phyloP scores from a whole-genome alignment of 1,139 yeast genomes.

The Komagataea norvegica region DNA sequence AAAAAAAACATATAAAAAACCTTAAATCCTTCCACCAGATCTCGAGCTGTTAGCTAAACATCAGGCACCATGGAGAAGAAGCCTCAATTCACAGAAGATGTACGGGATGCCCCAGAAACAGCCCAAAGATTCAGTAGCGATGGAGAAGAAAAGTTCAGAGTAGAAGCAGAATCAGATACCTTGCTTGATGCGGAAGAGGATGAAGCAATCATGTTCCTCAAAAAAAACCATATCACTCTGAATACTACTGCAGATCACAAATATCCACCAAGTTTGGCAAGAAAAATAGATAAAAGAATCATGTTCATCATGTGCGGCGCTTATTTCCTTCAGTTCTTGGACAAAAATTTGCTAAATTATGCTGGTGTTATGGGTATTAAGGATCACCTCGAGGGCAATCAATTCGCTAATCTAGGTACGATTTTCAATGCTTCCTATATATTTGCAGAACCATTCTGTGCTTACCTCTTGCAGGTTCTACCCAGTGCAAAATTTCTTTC shows the following conservation, averaged over 20 bases:
- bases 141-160: too few relatives aligned
- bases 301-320: conserved; percentile 44
- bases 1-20: too few relatives aligned
- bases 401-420: conserved; percentile 55
- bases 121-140: too few relatives aligned
- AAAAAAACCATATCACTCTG: conserved; percentile 10
- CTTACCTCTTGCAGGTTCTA: conserved; percentile 41
- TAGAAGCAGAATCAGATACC: too few relatives aligned
- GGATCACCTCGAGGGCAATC: conserved; percentile 35
- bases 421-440: conserved; percentile 51
- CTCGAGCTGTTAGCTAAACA: too few relatives aligned
- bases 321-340: conserved; percentile 45
- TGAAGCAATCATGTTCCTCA: conserved; percentile 24
- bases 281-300: conserved; percentile 40
- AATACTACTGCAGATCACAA: conserved; percentile 17
- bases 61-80: too few relatives aligned
- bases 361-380: conserved; percentile 51
- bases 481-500: conserved; percentile 47
- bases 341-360: conserved; percentile 44
- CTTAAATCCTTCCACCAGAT: too few relatives aligned
- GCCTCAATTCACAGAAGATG: too few relatives aligned
- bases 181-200: conserved; percentile 41
- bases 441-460: conserved; percentile 50
- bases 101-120: too few relatives aligned
- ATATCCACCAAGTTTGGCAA: conserved; percentile 27